Evolutionary conservation across 345 rosid genomes (phyloP).

Genomic region (Salix brachista): DNA sequence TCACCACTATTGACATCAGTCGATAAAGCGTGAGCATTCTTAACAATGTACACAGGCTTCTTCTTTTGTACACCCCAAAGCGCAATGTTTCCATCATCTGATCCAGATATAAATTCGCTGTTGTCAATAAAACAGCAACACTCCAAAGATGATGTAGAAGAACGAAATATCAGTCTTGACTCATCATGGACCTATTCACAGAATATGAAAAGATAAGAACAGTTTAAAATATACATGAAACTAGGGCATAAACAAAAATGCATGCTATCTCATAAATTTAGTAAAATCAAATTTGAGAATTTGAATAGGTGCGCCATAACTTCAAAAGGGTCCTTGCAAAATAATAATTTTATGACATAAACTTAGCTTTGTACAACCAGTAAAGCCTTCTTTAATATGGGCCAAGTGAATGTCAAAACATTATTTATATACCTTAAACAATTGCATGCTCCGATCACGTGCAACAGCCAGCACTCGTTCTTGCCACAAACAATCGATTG

Average conservation of each 20-base stretch:
- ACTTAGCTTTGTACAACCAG: background rate
- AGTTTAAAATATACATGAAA: slow-evolving; percentile 1
- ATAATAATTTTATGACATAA: background rate
- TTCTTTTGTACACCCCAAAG: slow-evolving; percentile 66
- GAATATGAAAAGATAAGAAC: slow-evolving; percentile 10
- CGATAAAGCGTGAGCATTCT: slow-evolving; percentile 62
- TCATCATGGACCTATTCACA: slow-evolving; percentile 70
- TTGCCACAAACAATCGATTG: slow-evolving; percentile 67
- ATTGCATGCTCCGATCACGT: slow-evolving; percentile 86
- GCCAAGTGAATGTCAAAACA: background rate
- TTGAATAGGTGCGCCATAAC: background rate
- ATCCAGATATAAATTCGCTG: slow-evolving; percentile 83
- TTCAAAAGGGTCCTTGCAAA: background rate
- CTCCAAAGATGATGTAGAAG: slow-evolving; percentile 80
- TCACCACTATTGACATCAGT: slow-evolving; percentile 20
- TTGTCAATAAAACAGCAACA: slow-evolving; percentile 84
- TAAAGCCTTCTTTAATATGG: background rate
- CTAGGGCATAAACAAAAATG: background rate
- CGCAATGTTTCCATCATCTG: slow-evolving; percentile 87
- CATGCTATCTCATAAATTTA: background rate
- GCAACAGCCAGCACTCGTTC: slow-evolving; percentile 77
- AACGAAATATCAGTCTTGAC: slow-evolving; percentile 65
- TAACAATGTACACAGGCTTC: slow-evolving; percentile 69
- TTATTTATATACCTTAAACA: slow-evolving; percentile 41
- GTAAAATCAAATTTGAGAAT: background rate